Conservation (phyloP, 2,329 filamentous ascomycete genomes). For the Diatrype stigma region DNA sequence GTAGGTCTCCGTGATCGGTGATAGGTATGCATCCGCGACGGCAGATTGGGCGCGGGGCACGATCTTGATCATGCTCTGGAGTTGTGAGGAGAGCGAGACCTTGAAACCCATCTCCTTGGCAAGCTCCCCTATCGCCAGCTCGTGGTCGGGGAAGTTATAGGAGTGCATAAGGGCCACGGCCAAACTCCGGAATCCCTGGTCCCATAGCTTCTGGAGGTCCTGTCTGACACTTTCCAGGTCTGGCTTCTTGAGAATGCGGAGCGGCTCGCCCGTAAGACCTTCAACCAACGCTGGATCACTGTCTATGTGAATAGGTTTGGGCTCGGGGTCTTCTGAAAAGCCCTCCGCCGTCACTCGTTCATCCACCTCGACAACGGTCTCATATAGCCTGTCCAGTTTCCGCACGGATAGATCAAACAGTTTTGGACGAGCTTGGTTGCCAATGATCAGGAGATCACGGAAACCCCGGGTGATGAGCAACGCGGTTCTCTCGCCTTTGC, state of each 20-base stretch:
- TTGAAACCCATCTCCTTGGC: constrained; percentile 61
- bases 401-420: constrained; percentile 68
- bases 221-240: constrained; percentile 47
- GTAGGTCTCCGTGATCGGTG: constrained; percentile 70
- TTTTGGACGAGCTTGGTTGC: constrained; percentile 66
- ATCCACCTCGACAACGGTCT: constrained; percentile 64
- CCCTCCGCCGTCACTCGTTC: constrained; percentile 70
- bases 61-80: constrained; percentile 54
- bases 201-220: constrained; percentile 57
- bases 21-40: constrained; percentile 71
- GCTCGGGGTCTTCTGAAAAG: constrained; percentile 55
- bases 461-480: constrained; percentile 69
- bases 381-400: constrained; percentile 64
- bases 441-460: constrained; percentile 66
- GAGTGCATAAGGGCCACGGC: constrained; percentile 68
- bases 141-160: constrained; percentile 65
- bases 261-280: constrained; percentile 61
- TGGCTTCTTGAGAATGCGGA: constrained; percentile 61
- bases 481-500: constrained; percentile 68
- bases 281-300: constrained; percentile 32
- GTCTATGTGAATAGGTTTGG: constrained; percentile 45
- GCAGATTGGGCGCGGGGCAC: constrained; percentile 65
- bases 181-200: constrained; percentile 48
- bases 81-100: constrained; percentile 59
- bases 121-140: constrained; percentile 57